Evolutionary conservation across 352 stramenopile species (phyloP).

Genomic region (Globisporangium alternatum): DNA sequence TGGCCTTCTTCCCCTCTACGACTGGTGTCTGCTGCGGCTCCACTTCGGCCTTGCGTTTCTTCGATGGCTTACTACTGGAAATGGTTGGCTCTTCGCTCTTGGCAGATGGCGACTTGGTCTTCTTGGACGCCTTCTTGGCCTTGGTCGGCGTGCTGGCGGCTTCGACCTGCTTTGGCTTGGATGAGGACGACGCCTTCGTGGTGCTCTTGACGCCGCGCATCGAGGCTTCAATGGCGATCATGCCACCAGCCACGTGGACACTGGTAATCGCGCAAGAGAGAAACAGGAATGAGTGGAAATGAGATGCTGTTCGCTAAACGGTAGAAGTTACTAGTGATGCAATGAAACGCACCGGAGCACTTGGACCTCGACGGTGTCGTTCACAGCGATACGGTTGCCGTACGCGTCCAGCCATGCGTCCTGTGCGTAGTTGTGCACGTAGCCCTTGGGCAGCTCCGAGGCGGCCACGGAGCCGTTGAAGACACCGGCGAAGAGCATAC

Average conservation of each 20-base stretch:
- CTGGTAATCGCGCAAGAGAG: slow-evolving; percentile 12
- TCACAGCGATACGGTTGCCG: slow-evolving; percentile 53
- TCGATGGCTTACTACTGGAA: slow-evolving; percentile 1
- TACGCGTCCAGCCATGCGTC: slow-evolving; percentile 66
- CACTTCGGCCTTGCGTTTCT: slow-evolving; percentile 19
- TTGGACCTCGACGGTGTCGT: slow-evolving; percentile 64
- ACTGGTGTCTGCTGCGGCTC: slow-evolving; percentile 7
- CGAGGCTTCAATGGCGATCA: slow-evolving; percentile 79
- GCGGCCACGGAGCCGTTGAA: slow-evolving; percentile 82
- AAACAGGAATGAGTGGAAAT: too few relatives aligned
- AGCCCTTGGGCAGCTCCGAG: slow-evolving; percentile 71
- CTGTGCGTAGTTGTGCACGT: slow-evolving; percentile 76
- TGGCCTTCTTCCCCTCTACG: slow-evolving; percentile 17
- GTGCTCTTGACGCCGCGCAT: slow-evolving; percentile 45
- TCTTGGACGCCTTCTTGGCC: slow-evolving; percentile 17
- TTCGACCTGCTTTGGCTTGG: slow-evolving; percentile 2
- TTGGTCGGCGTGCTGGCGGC: slow-evolving; percentile 9
- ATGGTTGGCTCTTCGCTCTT: slow-evolving; percentile 3
- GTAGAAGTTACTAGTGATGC: too few relatives aligned
- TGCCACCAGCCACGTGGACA: slow-evolving; percentile 68
- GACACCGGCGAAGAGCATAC: slow-evolving; percentile 77
- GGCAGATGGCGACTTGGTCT: background rate
- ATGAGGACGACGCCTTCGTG: background rate
- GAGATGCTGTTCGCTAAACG: too few relatives aligned
- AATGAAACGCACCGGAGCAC: slow-evolving; percentile 41